These are phyloP conservation scores for Coelastrella sp. DNA, from an alignment of 139 green algal species.

Conservation along the genomic window DNA sequence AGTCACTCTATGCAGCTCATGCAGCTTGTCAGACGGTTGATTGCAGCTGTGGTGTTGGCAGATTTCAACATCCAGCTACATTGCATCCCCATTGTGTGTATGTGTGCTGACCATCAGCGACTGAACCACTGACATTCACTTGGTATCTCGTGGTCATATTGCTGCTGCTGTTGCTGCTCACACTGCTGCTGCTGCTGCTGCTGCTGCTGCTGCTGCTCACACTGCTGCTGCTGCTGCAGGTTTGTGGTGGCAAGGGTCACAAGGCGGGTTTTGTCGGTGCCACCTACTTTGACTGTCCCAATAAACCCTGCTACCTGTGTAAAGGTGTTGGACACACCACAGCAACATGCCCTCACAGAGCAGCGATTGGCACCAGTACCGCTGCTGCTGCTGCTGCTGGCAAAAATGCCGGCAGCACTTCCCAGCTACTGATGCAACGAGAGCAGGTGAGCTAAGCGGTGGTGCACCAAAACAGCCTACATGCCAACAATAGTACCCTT, in stretches of 20 bases:
- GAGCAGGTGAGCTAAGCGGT: constrained; percentile 53
- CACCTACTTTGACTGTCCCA: constrained; percentile 82
- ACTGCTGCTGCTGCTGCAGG: constrained; percentile 62
- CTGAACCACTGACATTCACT: no score
- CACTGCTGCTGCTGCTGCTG: constrained; percentile 17
- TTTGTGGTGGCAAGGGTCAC: constrained; percentile 86
- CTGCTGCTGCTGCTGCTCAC: constrained; percentile 37
- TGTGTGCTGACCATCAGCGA: no score
- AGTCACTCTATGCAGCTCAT: no score
- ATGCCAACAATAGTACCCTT: no score
- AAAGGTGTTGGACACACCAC: constrained; percentile 85
- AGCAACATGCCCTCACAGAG: constrained; percentile 82
- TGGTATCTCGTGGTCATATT: background rate
- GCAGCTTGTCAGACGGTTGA: no score
- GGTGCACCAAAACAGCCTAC: no score
- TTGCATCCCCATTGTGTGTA: no score
- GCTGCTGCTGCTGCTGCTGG: constrained; percentile 44
- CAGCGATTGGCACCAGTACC: constrained; percentile 20
- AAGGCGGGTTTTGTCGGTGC: constrained; percentile 87
- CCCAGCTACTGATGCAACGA: constrained; percentile 45
- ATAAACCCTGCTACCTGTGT: constrained; percentile 93
- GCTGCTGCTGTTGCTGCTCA: background rate
- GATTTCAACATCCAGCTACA: no score
- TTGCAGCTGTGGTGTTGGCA: no score
- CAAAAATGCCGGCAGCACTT: background rate